Evolutionary conservation across 129 eudicot genomes (phyloP).

Genomic region (Dittrichia graveolens): DNA sequence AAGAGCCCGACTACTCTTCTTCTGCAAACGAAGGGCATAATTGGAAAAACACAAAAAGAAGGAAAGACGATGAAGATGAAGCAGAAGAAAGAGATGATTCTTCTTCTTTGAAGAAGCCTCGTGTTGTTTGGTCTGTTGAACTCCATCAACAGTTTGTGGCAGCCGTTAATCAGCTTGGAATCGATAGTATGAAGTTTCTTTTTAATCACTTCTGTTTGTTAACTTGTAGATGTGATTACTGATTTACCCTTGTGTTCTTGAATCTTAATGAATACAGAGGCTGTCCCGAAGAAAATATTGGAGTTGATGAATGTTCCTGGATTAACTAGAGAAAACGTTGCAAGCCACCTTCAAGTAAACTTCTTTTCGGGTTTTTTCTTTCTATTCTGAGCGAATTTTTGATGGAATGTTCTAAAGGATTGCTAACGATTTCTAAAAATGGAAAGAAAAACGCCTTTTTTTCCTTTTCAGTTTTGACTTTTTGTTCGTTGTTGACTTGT

Average conservation of each 20-base stretch:
- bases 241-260: slow-evolving; percentile 11
- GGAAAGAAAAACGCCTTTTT: background rate
- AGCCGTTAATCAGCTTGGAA: slow-evolving; percentile 64
- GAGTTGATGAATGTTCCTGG: slow-evolving; percentile 99
- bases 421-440: slow-evolving; percentile 6
- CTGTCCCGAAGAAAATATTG: slow-evolving; percentile 94
- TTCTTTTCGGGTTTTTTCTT: slow-evolving; percentile 11
- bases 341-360: slow-evolving; percentile 96
- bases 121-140: slow-evolving; percentile 71
- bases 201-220: background rate
- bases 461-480: slow-evolving; percentile 28
- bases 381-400: too few relatives aligned
- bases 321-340: slow-evolving; percentile 90
- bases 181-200: slow-evolving; percentile 47
- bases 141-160: slow-evolving; percentile 74
- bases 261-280: slow-evolving; percentile 55
- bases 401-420: too few relatives aligned
- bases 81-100: slow-evolving; percentile 53
- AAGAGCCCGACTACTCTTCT: slow-evolving; percentile 36
- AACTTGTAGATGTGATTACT: slow-evolving; percentile 16
- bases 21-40: slow-evolving; percentile 49
- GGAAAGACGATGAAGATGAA: slow-evolving; percentile 63
- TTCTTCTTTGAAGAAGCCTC: slow-evolving; percentile 61
- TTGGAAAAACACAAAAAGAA: slow-evolving; percentile 46
- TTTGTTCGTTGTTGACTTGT: slow-evolving; percentile 29